These are phyloP conservation scores for Komagataella ulmi DNA, from an alignment of 805 yeast genomes.

Conservation along the genomic window DNA sequence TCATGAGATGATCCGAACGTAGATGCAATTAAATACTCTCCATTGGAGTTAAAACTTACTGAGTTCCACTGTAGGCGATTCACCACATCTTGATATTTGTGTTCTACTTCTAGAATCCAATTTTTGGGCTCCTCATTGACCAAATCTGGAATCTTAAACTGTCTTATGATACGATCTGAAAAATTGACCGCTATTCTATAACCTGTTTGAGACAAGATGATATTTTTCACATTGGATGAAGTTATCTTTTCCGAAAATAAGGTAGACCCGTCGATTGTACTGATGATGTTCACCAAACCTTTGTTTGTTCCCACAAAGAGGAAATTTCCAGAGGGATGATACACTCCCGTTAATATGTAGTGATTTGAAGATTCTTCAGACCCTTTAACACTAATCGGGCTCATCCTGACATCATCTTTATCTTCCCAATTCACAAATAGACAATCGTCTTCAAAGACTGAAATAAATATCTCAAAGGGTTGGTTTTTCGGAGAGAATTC, in stretches of 20 bases:
- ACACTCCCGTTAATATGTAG: conserved; percentile 35
- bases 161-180: conserved; percentile 67
- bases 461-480: conserved; percentile 38
- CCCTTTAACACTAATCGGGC: conserved; percentile 4
- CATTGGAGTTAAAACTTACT: conserved; percentile 57
- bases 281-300: conserved; percentile 55
- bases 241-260: conserved; percentile 30
- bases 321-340: conserved; percentile 38
- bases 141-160: conserved; percentile 34
- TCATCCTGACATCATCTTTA: conserved; percentile 2
- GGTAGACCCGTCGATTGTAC: conserved; percentile 15
- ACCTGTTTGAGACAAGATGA: conserved; percentile 45
- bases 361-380: conserved; percentile 15
- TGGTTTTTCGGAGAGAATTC: conserved; percentile 33
- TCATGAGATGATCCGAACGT: conserved; percentile 84
- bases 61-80: conserved; percentile 84
- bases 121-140: conserved; percentile 5
- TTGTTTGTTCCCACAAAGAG: conserved; percentile 69
- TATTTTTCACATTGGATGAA: conserved; percentile 56
- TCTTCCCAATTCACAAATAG: conserved; percentile 28
- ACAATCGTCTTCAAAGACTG: conserved; percentile 52
- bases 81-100: conserved; percentile 82
- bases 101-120: conserved; percentile 55
- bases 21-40: conserved; percentile 80
- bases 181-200: conserved; percentile 57